Evolutionary conservation across 352 stramenopile genomes (phyloP).

Genomic region (Blastocystis sp.): DNA sequence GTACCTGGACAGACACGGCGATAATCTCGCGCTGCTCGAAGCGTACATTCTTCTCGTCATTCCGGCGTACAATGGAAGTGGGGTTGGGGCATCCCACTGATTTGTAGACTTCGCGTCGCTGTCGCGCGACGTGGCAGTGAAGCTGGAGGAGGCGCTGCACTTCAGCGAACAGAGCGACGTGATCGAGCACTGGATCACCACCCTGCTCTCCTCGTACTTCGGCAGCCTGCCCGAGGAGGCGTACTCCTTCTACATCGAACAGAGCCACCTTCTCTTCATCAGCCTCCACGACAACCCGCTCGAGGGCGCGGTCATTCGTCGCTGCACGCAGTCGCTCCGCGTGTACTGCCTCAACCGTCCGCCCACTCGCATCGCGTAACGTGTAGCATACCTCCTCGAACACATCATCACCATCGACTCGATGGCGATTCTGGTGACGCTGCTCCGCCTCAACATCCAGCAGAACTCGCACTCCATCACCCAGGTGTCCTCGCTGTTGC

Average conservation of each 20-base stretch:
- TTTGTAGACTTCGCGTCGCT: neutral
- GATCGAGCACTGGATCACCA: conserved; percentile 28
- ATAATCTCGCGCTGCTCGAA: conserved; percentile 36
- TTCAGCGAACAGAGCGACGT: conserved; percentile 16
- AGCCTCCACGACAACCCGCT: conserved; percentile 36
- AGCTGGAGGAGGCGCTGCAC: conserved; percentile 28
- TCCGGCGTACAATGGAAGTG: conserved; percentile 33
- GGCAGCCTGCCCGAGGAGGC: neutral
- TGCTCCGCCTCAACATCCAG: neutral
- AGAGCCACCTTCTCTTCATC: conserved; percentile 50
- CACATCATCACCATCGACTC: conserved; percentile 40
- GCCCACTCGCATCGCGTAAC: neutral
- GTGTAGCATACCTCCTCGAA: neutral
- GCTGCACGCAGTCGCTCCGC: neutral
- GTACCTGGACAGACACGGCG: conserved; percentile 34
- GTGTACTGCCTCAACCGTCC: conserved; percentile 41
- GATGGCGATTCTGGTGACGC: conserved; percentile 13
- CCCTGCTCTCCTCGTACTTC: conserved; percentile 36
- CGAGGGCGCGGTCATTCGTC: neutral
- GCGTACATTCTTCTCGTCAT: conserved; percentile 63
- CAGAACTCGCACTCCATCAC: neutral
- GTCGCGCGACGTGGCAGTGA: neutral
- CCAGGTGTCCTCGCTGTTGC: conserved; percentile 3
- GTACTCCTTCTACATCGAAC: neutral
- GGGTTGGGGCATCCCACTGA: neutral